Base-by-base conservation (phyloP, 1,284 basidiomycete species). In the Cutaneotrichosporon dermatis region DNA sequence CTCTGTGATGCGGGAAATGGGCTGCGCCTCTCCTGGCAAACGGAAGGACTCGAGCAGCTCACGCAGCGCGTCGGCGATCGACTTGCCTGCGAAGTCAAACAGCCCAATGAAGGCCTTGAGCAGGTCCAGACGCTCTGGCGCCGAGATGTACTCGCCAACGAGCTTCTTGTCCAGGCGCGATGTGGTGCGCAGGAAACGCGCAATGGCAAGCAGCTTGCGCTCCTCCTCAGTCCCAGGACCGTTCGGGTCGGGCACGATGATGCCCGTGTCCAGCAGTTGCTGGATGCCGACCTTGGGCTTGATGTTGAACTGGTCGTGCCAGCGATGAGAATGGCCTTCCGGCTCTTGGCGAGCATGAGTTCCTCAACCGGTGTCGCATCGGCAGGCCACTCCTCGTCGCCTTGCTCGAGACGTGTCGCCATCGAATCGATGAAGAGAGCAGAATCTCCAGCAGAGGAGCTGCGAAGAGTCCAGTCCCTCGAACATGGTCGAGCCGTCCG, bases 261-360 rank as follows among this genome's bases (percentile, higher is more conserved):
- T 80, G 16, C 86, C 86, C 69, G 93, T 88, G 69, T 94, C 89
- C 74, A 94, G 90, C 41, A 96, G 80, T 77, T 91, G 94, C 4
- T 89, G 84, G n/a, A 99, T 76, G 0, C 94, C 96, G 45, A 84
- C 82, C 79, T 96, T 98, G 1, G 96, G 95, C 79, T 99, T 99
- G n/a, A 83, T 79, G 72, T 99, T 99, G 81, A 99, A 99, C 51
- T 87, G 85, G 86, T 81, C 1, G 92, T 91, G 7, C 92, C 95
- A 1, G 87, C 84, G 50, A 96, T 80, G 33, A 97, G 85, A 10
- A 94, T 80, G 46, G 88, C 87, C 78, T 99, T 99, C 70, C 85
- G 86, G 0, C 88, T 87, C 76, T 98, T 98, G 16, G 83, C 83
- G 54, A 83, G 81, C 44, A 85, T 80, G 37, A 98, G 83, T 13